phyloP scores from a whole-genome alignment of 2,329 filamentous ascomycete species.

The Clonostachys sp. region DNA sequence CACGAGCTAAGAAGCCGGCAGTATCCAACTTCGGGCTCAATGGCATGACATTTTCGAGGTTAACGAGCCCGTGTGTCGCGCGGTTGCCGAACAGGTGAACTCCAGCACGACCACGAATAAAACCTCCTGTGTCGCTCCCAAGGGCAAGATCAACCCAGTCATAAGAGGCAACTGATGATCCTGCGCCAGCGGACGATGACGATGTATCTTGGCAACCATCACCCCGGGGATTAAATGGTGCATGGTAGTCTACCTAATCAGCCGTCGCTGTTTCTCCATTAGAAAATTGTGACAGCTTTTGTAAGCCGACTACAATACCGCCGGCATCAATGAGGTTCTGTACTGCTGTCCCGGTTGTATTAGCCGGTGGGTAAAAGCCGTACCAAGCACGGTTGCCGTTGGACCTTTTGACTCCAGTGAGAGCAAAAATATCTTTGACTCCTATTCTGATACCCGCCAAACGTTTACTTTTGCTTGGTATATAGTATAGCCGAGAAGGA shows the following conservation, averaged over 20 bases:
- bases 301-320: slow-evolving; percentile 41
- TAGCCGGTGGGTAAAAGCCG: slow-evolving; percentile 41
- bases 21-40: slow-evolving; percentile 36
- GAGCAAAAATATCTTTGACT: slow-evolving; percentile 55
- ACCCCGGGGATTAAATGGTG: slow-evolving; percentile 19
- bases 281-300: slow-evolving; percentile 38
- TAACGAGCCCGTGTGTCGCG: slow-evolving; percentile 31
- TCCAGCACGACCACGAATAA: slow-evolving; percentile 39
- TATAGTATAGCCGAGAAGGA: slow-evolving; percentile 53
- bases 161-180: slow-evolving; percentile 17
- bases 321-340: slow-evolving; percentile 55
- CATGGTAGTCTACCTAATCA: slow-evolving; percentile 27
- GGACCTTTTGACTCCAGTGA: slow-evolving; percentile 45
- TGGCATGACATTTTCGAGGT: slow-evolving; percentile 32
- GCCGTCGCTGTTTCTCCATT: slow-evolving; percentile 33
- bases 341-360: slow-evolving; percentile 42
- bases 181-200: slow-evolving; percentile 16
- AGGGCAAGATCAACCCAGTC: slow-evolving; percentile 17
- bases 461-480: slow-evolving; percentile 39
- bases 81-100: slow-evolving; percentile 39
- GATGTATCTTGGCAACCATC: slow-evolving; percentile 17
- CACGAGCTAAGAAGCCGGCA: slow-evolving; percentile 32
- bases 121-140: slow-evolving; percentile 31
- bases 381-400: slow-evolving; percentile 54
- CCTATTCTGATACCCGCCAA: slow-evolving; percentile 51